Percentiles rank a stretch among this genome's conserved stretches.
These are phyloP conservation scores for Boletus rubescentipes DNA, from an alignment of 768 basidiomycete species.

Conservation along the genomic window DNA sequence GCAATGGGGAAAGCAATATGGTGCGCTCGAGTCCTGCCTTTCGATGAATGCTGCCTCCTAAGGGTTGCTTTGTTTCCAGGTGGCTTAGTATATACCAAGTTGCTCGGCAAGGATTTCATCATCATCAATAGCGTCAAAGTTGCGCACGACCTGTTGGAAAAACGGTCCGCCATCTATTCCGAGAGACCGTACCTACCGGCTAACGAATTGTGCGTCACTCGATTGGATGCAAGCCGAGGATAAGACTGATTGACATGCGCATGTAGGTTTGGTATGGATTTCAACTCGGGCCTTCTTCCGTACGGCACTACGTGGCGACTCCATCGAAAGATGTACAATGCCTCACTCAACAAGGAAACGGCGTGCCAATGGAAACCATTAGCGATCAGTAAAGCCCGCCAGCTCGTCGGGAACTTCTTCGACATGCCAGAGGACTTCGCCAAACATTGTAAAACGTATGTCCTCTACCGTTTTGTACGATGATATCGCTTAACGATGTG, in stretches of 20 bases:
- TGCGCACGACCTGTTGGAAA: constrained; percentile 26
- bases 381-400: constrained; percentile 18
- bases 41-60: neutral
- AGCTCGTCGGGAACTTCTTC: constrained; percentile 25
- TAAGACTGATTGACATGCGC: neutral
- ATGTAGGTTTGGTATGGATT: constrained; percentile 31
- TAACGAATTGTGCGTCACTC: constrained; percentile 18
- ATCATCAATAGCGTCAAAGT: constrained; percentile 23
- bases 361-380: constrained; percentile 12
- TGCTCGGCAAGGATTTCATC: constrained; percentile 30
- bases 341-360: constrained; percentile 18
- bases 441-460: constrained; percentile 22
- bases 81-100: constrained; percentile 23
- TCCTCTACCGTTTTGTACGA: constrained; percentile 7
- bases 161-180: constrained; percentile 28
- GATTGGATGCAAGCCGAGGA: neutral
- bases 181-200: constrained; percentile 25
- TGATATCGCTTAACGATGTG: neutral
- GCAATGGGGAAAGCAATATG: constrained; percentile 34
- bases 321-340: constrained; percentile 30
- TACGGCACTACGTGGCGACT: constrained; percentile 32
- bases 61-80: constrained; percentile 8
- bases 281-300: constrained; percentile 27
- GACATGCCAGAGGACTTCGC: constrained; percentile 13
- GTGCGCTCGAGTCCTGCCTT: constrained; percentile 11